Percentiles rank a stretch among this genome's conserved stretches.
These are phyloP conservation scores for Verticillium zaregamsianum DNA, from an alignment of 2,329 filamentous ascomycete species.

Conservation along the genomic window DNA sequence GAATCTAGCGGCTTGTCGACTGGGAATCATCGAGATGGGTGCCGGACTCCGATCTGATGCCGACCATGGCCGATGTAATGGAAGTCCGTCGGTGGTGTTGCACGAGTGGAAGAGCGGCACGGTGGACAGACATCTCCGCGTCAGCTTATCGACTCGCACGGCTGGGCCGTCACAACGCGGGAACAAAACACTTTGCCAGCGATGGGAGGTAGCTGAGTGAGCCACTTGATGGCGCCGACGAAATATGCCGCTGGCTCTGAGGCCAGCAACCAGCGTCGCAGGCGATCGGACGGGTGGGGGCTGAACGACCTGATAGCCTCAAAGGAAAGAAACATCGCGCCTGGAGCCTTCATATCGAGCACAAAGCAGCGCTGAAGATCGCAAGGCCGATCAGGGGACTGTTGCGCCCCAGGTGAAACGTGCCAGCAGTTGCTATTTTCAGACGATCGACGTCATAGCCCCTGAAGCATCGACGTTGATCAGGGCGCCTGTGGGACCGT, in stretches of 20 bases:
- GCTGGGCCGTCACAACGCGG: not conserved
- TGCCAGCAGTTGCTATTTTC: conserved; percentile 1
- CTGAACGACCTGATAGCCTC: not conserved
- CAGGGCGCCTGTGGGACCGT: not conserved
- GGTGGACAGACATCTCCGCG: not conserved
- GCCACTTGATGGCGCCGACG: not conserved
- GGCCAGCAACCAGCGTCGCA: not conserved
- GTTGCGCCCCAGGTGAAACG: not conserved
- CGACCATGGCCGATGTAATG: not conserved
- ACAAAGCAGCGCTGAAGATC: not conserved
- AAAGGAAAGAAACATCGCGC: not conserved
- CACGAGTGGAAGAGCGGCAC: not conserved
- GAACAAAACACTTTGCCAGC: not conserved
- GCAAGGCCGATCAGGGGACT: not conserved
- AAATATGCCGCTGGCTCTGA: not conserved
- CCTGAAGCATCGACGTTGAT: not conserved
- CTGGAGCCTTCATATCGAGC: not conserved
- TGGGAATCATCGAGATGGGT: not conserved
- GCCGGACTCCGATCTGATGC: not conserved
- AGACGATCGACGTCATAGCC: conserved; percentile 1
- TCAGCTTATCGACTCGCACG: not conserved
- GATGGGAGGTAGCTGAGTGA: not conserved
- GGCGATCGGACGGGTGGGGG: not conserved
- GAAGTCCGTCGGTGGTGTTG: not conserved
- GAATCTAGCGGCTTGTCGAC: not conserved